A percentile compares a stretch with the other conserved stretches of the same genome.
These are phyloP conservation scores for Mortierella polycephala DNA, from an alignment of 371 early-diverging fungal genomes.

Conservation along the genomic window DNA sequence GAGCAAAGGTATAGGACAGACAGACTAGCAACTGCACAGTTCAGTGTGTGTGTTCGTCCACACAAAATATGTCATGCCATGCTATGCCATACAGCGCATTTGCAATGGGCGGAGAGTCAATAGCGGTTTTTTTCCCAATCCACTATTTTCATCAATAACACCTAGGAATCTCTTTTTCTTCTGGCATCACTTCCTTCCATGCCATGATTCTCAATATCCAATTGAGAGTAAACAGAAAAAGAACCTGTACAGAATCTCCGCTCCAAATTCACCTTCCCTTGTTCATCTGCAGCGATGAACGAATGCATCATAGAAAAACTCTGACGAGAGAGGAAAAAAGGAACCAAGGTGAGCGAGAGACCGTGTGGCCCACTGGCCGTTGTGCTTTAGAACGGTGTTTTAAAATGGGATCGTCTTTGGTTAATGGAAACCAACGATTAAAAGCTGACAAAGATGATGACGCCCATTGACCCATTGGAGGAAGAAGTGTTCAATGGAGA, in stretches of 20 bases:
- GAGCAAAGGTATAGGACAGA: neutral
- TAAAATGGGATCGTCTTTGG: neutral
- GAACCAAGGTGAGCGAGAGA: neutral
- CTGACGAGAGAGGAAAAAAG: neutral
- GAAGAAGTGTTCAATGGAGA: neutral
- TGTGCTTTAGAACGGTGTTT: conserved; percentile 13
- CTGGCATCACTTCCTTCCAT: too few relatives aligned
- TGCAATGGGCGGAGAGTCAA: too few relatives aligned
- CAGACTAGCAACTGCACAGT: neutral
- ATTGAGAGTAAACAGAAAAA: neutral
- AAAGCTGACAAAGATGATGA: neutral
- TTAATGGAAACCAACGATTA: neutral
- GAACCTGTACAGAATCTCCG: conserved; percentile 9
- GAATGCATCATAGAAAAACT: too few relatives aligned
- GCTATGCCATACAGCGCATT: neutral
- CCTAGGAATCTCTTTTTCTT: too few relatives aligned
- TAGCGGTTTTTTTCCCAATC: neutral
- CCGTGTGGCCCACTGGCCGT: conserved; percentile 31
- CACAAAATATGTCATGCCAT: too few relatives aligned
- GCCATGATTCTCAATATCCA: too few relatives aligned
- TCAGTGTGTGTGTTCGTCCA: too few relatives aligned
- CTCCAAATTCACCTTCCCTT: neutral
- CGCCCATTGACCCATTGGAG: neutral
- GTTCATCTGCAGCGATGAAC: too few relatives aligned
- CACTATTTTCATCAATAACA: neutral